These are phyloP conservation scores for Nakazawaea anatomiae DNA, from an alignment of 805 yeast species.

Conservation along the genomic window DNA sequence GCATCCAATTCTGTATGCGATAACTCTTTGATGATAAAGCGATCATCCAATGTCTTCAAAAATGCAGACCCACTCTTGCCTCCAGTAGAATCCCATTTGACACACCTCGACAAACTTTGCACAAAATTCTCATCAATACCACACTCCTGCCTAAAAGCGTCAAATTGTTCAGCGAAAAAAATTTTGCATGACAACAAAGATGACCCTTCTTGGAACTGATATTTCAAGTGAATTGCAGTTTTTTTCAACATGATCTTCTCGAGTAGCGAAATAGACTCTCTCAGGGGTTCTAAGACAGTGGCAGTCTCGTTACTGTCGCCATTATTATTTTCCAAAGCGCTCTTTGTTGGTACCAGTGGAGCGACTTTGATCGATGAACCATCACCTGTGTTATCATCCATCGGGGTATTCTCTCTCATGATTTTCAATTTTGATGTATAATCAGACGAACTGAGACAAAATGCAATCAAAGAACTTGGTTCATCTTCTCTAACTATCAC, in stretches of 20 bases:
- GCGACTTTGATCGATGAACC: background rate
- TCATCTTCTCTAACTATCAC: slow-evolving; percentile 95
- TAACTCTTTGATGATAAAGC: slow-evolving; percentile 85
- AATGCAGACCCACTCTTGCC: slow-evolving; percentile 97
- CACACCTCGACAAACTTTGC: slow-evolving; percentile 87
- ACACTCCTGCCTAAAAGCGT: slow-evolving; percentile 84
- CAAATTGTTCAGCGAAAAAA: slow-evolving; percentile 94
- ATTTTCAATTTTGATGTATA: slow-evolving; percentile 38
- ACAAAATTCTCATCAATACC: slow-evolving; percentile 69
- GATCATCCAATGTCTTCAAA: slow-evolving; percentile 83
- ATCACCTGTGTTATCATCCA: slow-evolving; percentile 1
- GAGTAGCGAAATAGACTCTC: slow-evolving; percentile 23
- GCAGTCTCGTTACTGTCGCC: slow-evolving; percentile 16
- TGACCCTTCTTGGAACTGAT: slow-evolving; percentile 83
- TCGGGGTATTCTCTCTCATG: slow-evolving; percentile 11
- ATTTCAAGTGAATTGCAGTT: slow-evolving; percentile 85
- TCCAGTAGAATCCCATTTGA: slow-evolving; percentile 93
- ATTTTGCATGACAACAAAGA: slow-evolving; percentile 87
- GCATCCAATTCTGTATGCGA: slow-evolving; percentile 88
- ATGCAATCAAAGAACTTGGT: slow-evolving; percentile 90
- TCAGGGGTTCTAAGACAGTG: slow-evolving; percentile 14
- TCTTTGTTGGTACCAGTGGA: too few species aligned
- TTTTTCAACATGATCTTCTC: slow-evolving; percentile 74
- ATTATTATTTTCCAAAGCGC: background rate
- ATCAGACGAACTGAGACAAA: slow-evolving; percentile 82